Evolutionary conservation across 768 basidiomycete species (phyloP), one percentile per base, ranked within the genome.

Genomic region (Boletus vinaceobasis): DNA sequence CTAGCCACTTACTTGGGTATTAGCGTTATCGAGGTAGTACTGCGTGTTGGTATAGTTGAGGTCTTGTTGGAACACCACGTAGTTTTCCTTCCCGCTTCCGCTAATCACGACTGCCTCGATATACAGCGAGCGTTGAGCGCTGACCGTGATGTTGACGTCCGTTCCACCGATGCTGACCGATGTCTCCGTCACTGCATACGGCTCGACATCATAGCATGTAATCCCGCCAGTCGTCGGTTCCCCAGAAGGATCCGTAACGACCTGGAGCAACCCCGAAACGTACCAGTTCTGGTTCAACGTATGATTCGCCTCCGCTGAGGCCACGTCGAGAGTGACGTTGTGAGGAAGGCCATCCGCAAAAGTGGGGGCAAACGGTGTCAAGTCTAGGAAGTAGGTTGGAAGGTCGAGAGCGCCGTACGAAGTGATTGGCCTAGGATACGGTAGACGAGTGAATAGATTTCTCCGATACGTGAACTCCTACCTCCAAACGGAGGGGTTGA

Each of bases 251-350:
- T 89, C 86, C 1, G 82, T 83, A 55, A 85, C 69, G 44, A 88
- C 84, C 65, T 91, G 88, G 7, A 92, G 67, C 37, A 74, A 65
- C 11, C 78, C 90, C 4, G 87, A 88, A 27, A 90, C 81, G 63
- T 81, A 88, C 90, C 90, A 92, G 64, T 90, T 90, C 57, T 80
- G 76, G 48, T 86, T 78, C 62, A 87, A 82, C n/a, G 75, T 71
- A 54, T 85, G 86, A 61, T 85, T 76, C 7, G 67, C 60, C 66
- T 92, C 86, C 17, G 84, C 83, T 5, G 89, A 89, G 21, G 76
- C 80, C 40, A 92, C 84, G 62, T 93, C 85, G 40, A 93, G 75
- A 49, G 84, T 80, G 63, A 92, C 78, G 43, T 75, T 84, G 67
- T 91, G 91, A 21, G 83, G 74, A n/a, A 79, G 67, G 3, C 85